Evolutionary conservation across 768 basidiomycete species (phyloP).

Genomic region (Hortiboletus flavorubellus): DNA sequence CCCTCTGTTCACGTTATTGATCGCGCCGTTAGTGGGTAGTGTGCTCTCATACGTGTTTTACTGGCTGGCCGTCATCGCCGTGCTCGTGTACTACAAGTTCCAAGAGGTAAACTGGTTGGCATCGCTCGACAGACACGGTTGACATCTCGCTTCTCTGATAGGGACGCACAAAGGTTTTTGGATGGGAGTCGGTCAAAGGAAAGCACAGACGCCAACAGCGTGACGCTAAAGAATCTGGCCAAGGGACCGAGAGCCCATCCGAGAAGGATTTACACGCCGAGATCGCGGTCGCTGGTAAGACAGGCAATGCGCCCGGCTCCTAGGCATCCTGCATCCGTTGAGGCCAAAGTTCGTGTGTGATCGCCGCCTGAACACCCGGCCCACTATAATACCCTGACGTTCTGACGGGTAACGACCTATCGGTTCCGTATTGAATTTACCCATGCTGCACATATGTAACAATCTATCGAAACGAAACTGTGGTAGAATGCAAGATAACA

Average conservation of each 20-base stretch:
- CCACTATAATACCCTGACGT: not conserved
- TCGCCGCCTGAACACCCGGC: no score
- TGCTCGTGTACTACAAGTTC: conserved; percentile 66
- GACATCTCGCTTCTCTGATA: conserved; percentile 18
- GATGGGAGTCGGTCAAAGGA: conserved; percentile 52
- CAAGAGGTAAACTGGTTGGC: conserved; percentile 39
- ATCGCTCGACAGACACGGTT: not conserved
- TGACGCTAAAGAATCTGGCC: conserved; percentile 11
- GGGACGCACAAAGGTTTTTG: conserved; percentile 65
- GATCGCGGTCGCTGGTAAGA: not conserved
- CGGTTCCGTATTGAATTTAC: no score
- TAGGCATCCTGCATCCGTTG: not conserved
- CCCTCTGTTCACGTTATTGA: not conserved
- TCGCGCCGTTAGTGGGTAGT: conserved; percentile 51
- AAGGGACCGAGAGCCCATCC: not conserved
- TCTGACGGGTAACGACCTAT: not conserved
- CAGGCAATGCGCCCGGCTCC: not conserved
- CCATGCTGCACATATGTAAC: not conserved
- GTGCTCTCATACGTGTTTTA: conserved; percentile 89
- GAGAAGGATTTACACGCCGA: not conserved
- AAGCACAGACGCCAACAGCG: conserved; percentile 29
- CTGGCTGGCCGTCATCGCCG: conserved; percentile 78
- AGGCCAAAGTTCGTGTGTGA: not conserved
- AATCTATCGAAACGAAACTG: not conserved
- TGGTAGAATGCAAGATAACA: not conserved